Base-by-base conservation (phyloP, 2,329 filamentous ascomycete genomes). In the Microcyclospora pomicola region DNA sequence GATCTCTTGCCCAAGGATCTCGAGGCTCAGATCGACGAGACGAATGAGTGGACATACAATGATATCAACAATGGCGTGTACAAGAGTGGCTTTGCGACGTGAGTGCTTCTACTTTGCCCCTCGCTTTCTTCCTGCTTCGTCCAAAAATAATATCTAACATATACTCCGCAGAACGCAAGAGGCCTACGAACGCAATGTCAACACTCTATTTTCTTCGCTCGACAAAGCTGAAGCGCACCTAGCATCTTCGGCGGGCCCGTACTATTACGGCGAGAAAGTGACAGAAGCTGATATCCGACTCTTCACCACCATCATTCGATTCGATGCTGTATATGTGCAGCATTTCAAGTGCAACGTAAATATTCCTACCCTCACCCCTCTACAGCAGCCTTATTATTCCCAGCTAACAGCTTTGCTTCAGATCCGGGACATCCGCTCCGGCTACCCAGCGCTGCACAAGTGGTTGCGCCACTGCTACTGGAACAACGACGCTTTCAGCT, bases 401-500 rank as follows among this genome's bases (percentile, higher is more conserved):
- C 7, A 7, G 4, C 19, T 24, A 24, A 24, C 19, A 24, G 4
- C 19, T 4, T 24, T 24, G 19, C 19, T 24, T 4, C 19, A 24
- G 19, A 66, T 93, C 43, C 72, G 79, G 15, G 85, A 92, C 59
- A 87, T 93, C 54, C 72, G 86, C 31, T 79, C 74, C 6, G 85
- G 85, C 2, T 95, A 91, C 58, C 87, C 87, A 19, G 66, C 71
- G 36, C 64, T 93, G 41, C 83, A 95, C 65, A 66, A 64, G 42
- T 95, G 87, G 86, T 61, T 94, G 63, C 71, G 82, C 39, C 72
- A 79, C 53, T 64, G 93, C 50, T 95, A 94, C 66, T 94, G 86
- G 86, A 79, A 80, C 49, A 59, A 76, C 15, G 68, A 76, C 0
- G 85, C 84, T 2, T 95, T 93, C 64, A 66, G 67, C 45, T 74